Evolutionary conservation across 169 alveolate genomes (phyloP).

Genomic region (Plasmodium yoelii): DNA sequence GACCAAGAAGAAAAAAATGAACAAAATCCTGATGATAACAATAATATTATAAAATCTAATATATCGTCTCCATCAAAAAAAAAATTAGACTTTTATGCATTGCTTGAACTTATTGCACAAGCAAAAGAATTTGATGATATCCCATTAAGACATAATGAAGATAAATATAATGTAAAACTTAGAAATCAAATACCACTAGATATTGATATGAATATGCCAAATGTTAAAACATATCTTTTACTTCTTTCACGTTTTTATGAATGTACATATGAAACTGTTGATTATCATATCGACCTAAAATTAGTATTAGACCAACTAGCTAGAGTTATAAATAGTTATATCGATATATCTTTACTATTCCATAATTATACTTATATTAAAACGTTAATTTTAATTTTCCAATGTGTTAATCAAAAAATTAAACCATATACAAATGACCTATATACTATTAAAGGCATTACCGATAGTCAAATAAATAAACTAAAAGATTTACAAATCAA

Average conservation of each 20-base stretch:
- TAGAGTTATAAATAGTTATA: conserved; percentile 89
- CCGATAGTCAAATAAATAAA: conserved; percentile 25
- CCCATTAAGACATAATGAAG: conserved; percentile 96
- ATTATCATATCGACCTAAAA: conserved; percentile 90
- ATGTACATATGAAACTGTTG: conserved; percentile 92
- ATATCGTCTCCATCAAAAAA: conserved; percentile 40
- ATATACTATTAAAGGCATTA: conserved; percentile 35
- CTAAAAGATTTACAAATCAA: conserved; percentile 36
- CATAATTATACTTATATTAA: conserved; percentile 66
- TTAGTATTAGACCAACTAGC: conserved; percentile 89
- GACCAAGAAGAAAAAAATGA: neutral
- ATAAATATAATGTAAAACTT: conserved; percentile 91
- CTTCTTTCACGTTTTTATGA: conserved; percentile 83
- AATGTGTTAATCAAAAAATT: conserved; percentile 76
- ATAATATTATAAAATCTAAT: conserved; percentile 78
- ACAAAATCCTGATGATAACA: conserved; percentile 5
- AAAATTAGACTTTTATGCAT: conserved; percentile 78
- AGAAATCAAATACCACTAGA: conserved; percentile 90
- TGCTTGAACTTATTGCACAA: conserved; percentile 86
- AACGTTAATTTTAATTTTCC: conserved; percentile 52
- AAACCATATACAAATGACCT: conserved; percentile 62
- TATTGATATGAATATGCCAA: conserved; percentile 90
- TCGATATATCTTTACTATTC: conserved; percentile 80
- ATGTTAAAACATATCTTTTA: conserved; percentile 93
- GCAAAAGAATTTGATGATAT: conserved; percentile 93